A percentile compares a stretch with the other conserved stretches of the same genome.
phyloP scores from a whole-genome alignment of 306 rosid species.

The Cicer bijugum region DNA sequence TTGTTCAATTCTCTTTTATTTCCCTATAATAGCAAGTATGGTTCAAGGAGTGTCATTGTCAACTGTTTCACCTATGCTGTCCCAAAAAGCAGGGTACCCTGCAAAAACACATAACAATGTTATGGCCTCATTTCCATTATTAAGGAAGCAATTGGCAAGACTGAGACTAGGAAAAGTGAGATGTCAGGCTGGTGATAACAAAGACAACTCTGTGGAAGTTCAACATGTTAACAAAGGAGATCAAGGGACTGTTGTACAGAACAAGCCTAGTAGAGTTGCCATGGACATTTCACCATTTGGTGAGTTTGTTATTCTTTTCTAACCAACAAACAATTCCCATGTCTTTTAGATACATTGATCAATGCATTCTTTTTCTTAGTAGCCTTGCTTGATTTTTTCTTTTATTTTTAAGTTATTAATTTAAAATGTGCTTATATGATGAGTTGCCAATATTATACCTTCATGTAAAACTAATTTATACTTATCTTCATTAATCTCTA shows the following conservation, averaged over 20 bases:
- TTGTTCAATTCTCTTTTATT: background rate
- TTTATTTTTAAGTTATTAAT: too few species aligned
- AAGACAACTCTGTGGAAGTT: conserved; percentile 64
- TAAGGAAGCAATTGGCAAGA: conserved; percentile 24
- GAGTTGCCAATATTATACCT: too few species aligned
- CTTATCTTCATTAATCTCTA: too few species aligned
- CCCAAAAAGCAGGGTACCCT: conserved; percentile 46
- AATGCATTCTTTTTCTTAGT: too few species aligned
- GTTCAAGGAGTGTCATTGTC: conserved; percentile 60
- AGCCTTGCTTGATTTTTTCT: too few species aligned
- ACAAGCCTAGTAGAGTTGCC: conserved; percentile 55
- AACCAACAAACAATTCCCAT: background rate
- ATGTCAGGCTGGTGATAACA: conserved; percentile 57
- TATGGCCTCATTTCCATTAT: conserved; percentile 46
- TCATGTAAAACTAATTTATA: too few species aligned
- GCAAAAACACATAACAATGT: background rate
- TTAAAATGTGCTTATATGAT: too few species aligned
- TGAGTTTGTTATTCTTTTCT: conserved; percentile 10
- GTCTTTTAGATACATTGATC: too few species aligned
- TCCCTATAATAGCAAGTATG: conserved; percentile 37
- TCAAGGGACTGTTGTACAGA: conserved; percentile 52
- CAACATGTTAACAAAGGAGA: conserved; percentile 51
- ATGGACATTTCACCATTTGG: conserved; percentile 74
- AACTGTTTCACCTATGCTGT: conserved; percentile 47
- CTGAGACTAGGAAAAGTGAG: conserved; percentile 39